These are phyloP conservation scores for Rusavskia elegans DNA, from an alignment of 495 filamentous ascomycete genomes.

Conservation along the genomic window DNA sequence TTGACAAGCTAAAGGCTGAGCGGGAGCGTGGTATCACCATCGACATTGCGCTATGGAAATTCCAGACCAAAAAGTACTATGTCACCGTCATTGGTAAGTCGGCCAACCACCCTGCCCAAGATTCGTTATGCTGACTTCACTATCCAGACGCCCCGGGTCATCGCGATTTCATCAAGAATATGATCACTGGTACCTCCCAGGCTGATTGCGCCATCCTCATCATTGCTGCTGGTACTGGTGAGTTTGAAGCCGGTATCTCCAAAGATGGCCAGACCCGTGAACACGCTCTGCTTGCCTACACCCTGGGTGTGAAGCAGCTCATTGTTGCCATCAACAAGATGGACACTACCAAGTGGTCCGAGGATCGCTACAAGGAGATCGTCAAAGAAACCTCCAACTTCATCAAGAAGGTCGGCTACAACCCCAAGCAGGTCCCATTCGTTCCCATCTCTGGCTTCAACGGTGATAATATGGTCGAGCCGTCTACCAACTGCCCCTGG, in stretches of 20 bases:
- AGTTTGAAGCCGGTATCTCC: constrained; percentile 99
- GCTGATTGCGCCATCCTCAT: constrained; percentile 99
- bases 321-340: constrained; percentile 99
- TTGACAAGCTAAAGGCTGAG: constrained; percentile 99
- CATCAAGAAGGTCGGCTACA: constrained; percentile 99
- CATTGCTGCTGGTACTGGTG: constrained; percentile 99
- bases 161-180: constrained; percentile 99
- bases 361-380: constrained; percentile 94
- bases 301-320: constrained; percentile 98
- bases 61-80: constrained; percentile 97
- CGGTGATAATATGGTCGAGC: constrained; percentile 98
- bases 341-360: constrained; percentile 98
- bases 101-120: neutral
- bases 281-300: constrained; percentile 99
- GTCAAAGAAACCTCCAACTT: constrained; percentile 99
- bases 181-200: constrained; percentile 99
- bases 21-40: constrained; percentile 99
- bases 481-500: constrained; percentile 92
- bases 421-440: constrained; percentile 95
- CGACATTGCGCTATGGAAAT: constrained; percentile 99
- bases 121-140: constrained; percentile 10
- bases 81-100: constrained; percentile 92
- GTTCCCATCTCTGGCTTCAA: constrained; percentile 99
- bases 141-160: constrained; percentile 85
- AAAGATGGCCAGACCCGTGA: constrained; percentile 99